Evolutionary conservation across 1,139 yeast genomes (phyloP), one percentile per base, ranked within the genome.

Genomic region (Nematodospora anomalae): DNA sequence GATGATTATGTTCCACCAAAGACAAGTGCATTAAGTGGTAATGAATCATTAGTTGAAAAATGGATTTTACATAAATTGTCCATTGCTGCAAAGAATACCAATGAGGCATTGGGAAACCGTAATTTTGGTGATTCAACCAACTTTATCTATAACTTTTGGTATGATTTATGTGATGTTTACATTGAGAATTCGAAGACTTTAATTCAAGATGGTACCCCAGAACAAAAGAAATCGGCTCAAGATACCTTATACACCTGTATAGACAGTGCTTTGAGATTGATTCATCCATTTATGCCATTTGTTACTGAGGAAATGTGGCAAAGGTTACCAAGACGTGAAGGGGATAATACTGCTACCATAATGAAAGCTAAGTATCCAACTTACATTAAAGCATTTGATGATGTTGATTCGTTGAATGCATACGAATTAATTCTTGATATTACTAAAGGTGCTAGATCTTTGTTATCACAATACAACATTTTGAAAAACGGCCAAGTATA

Each of bases 291-390:
- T 73, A 92, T 92, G 98, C 98, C 98, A 34, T 92, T 79, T 60
- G 74, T 92, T 49, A 82, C 97, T 35, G 98, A 92, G 67, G 98
- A 92, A 72, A 79, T 92, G 85, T 92, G 97, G 97, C 98, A 92
- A 70, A 87, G 97, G 67, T 71, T 92, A 56, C 97, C 98, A 51
- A 83, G 87, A 57, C 81, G 97, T 59, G 78, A 79, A 14, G 70
- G 80, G 37, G 96, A 87, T 55, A 62, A 63, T 12, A 71, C 86
- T 16, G 69, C 66, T 34, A 77, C 96, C n/a, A 87, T 92, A 57
- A 80, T 80, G 39, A 78, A 79, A 56, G 95, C 97, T 31, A 54
- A 71, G 37, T 92, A 81, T 68, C 98, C 98, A 41, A 75, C 66
- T 40, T 85, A 72, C 62, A 69, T 69, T 38, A 53, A 69, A 34